A percentile compares a stretch with the other conserved stretches of the same genome.
These are phyloP conservation scores for Sporisorium exsertum DNA, from an alignment of 1,284 basidiomycete genomes.

Conservation along the genomic window DNA sequence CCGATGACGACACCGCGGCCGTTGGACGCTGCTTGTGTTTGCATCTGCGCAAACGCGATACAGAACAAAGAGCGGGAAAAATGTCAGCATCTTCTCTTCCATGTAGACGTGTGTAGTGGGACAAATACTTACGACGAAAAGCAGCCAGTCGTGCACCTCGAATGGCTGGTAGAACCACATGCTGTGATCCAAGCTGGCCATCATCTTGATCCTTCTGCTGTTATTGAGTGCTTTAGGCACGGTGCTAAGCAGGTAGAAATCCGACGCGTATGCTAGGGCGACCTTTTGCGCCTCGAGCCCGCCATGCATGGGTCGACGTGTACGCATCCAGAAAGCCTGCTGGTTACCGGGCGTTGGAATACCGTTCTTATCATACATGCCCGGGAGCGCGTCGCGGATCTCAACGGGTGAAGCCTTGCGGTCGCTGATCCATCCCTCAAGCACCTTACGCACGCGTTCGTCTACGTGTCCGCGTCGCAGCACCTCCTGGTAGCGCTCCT, in stretches of 20 bases:
- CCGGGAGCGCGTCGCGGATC: conserved; percentile 62
- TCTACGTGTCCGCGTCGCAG: conserved; percentile 33
- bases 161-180: conserved; percentile 68
- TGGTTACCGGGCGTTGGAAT: conserved; percentile 58
- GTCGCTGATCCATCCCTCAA: conserved; percentile 56
- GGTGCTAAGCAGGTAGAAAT: conserved; percentile 64
- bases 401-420: conserved; percentile 60
- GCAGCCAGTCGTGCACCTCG: conserved; percentile 61
- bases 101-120: too few species aligned
- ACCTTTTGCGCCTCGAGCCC: conserved; percentile 61
- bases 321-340: conserved; percentile 66
- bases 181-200: conserved; percentile 66
- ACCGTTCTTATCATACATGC: conserved; percentile 61
- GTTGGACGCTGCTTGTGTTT: conserved; percentile 63
- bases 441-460: conserved; percentile 31
- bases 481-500: conserved; percentile 49
- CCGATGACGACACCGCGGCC: conserved; percentile 64
- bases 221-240: conserved; percentile 59
- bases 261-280: conserved; percentile 61
- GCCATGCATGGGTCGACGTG: conserved; percentile 44
- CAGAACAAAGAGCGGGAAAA: neutral
- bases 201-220: conserved; percentile 59
- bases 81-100: neutral
- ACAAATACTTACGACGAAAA: conserved; percentile 55
- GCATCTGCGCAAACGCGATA: conserved; percentile 44